Conservation (phyloP, 1,139 yeast species). For the Candida sojae region DNA sequence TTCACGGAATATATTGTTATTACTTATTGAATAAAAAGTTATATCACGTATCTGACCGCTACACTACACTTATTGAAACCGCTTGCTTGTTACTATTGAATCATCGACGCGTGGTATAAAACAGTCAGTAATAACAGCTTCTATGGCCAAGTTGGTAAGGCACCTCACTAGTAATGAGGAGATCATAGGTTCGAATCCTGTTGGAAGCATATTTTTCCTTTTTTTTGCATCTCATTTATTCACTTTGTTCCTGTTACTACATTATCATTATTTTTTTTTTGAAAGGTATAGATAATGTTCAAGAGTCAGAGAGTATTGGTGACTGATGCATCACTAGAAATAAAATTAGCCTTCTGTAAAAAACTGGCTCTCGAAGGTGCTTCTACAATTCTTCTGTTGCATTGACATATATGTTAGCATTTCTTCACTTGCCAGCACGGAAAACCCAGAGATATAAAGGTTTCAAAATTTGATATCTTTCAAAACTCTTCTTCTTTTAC, state of each 20-base stretch:
- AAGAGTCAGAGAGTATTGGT: conserved; percentile 50
- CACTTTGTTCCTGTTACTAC: no score
- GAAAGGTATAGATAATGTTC: conserved; percentile 8
- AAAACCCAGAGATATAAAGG: conserved; percentile 23
- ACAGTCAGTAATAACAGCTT: neutral
- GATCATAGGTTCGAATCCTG: conserved; percentile 89
- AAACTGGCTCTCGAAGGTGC: conserved; percentile 63
- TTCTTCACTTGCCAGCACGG: conserved; percentile 45
- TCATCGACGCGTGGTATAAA: no score
- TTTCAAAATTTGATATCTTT: no score
- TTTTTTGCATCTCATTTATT: neutral
- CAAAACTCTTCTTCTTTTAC: no score
- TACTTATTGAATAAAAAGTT: no score
- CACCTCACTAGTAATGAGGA: conserved; percentile 91
- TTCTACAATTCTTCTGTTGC: conserved; percentile 50
- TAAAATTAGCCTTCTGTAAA: conserved; percentile 69
- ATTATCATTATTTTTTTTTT: no score
- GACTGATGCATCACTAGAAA: conserved; percentile 88
- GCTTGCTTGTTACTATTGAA: no score
- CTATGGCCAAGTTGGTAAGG: conserved; percentile 67
- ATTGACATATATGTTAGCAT: no score
- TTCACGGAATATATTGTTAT: no score
- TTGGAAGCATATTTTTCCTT: conserved; percentile 64
- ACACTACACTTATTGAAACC: no score
- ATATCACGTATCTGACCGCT: no score